These are phyloP conservation scores for Hyaloperonospora brassicae DNA, from an alignment of 352 stramenopile species.

Conservation along the genomic window DNA sequence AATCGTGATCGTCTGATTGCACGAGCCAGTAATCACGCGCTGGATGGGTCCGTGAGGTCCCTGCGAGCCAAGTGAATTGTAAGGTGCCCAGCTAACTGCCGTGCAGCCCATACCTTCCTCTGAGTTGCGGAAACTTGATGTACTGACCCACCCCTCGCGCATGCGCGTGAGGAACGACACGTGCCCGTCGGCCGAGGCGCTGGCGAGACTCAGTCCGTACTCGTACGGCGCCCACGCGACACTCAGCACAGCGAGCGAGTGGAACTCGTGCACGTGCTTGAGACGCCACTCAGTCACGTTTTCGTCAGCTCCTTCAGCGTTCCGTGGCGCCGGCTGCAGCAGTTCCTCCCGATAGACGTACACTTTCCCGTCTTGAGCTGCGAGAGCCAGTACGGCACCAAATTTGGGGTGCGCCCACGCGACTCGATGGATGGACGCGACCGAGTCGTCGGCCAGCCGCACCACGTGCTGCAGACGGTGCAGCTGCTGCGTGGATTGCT, in stretches of 20 bases:
- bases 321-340: slow-evolving; percentile 26
- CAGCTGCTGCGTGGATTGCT: slow-evolving; percentile 8
- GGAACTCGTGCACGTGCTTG: slow-evolving; percentile 71
- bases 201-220: slow-evolving; percentile 77
- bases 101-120: slow-evolving; percentile 67
- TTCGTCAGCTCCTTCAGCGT: slow-evolving; percentile 3
- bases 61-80: slow-evolving; percentile 80
- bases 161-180: slow-evolving; percentile 79
- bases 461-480: slow-evolving; percentile 63
- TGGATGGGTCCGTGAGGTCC: slow-evolving; percentile 53
- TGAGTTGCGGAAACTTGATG: slow-evolving; percentile 70
- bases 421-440: slow-evolving; percentile 64
- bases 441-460: slow-evolving; percentile 52
- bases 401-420: slow-evolving; percentile 84
- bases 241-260: slow-evolving; percentile 64
- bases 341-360: slow-evolving; percentile 82
- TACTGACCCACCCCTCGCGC: slow-evolving; percentile 73
- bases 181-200: slow-evolving; percentile 68
- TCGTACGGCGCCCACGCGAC: slow-evolving; percentile 83
- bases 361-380: slow-evolving; percentile 72
- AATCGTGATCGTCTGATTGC: slow-evolving; percentile 51
- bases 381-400: slow-evolving; percentile 67
- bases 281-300: slow-evolving; percentile 63
- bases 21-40: slow-evolving; percentile 67
- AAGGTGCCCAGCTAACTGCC: slow-evolving; percentile 78